Base-by-base conservation (phyloP, 108 stramenopile genomes). In the Fragilariopsis cylindrus region DNA sequence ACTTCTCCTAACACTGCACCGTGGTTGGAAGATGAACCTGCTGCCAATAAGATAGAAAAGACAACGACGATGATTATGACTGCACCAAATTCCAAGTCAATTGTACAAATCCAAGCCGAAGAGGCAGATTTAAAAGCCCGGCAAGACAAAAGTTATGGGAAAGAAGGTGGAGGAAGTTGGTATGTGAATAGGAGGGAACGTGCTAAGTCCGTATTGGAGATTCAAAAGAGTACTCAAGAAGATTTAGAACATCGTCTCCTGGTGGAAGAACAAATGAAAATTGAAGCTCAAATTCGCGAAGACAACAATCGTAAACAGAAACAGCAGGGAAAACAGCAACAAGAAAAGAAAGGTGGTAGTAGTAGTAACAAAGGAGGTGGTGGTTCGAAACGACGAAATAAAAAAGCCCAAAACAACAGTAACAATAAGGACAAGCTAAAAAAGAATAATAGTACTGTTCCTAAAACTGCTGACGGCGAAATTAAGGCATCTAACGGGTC, bases 141-240 rank as follows among this genome's bases (percentile, higher is more conserved):
- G 16, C 74, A 90, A 74, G 88, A 87, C 65, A 69, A 79, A 13
- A 79, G 75, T 60, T 82, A 75, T 66, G 72, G 73, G 15, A 73
- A 76, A 48, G 78, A 71, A 0, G 30, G 30, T 30, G 87, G 77
- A 5, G 85, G 80, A 48, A 70, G 78, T 41, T 94, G 92, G 92
- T 94, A 79, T 60, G 73, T 94, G 43, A 78, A 88, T 71, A 81
- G 88, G 39, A 73, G 88, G 12, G 92, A 94, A 67, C 80, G 92
- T 57, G 92, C 92, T 11, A 86, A 82, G 52, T 94, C 92, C 6
- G 85, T 94, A 40, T 76, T 73, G 57, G 86, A 84, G 18, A 94
- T 94, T 72, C 88, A 90, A 56, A 53, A 87, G 52, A 56, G 64
- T 50, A 82, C 85, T 39, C 70, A 77, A 52, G 72, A 87, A 68